A percentile compares a stretch with the other conserved stretches of the same genome.
phyloP scores from a whole-genome alignment of 2,329 filamentous ascomycete species.

The Aspergillus ochraceus region DNA sequence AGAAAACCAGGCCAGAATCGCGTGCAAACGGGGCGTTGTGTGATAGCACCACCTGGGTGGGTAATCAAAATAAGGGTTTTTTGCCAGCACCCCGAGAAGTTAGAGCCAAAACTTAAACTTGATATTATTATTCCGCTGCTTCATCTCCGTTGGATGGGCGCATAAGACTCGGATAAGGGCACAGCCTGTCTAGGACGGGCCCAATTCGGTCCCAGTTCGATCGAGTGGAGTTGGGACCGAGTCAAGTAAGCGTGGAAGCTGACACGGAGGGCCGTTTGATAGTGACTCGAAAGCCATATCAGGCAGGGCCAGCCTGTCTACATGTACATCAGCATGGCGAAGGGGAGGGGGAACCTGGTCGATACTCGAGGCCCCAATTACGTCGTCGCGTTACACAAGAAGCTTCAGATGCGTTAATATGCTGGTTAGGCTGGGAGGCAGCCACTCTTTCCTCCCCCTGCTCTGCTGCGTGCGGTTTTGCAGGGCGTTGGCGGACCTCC shows the following conservation, averaged over 20 bases:
- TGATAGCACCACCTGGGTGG: slow-evolving; percentile 16
- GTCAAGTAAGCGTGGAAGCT: slow-evolving; percentile 18
- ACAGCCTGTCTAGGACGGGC: slow-evolving; percentile 14
- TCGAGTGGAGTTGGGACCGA: slow-evolving; percentile 15
- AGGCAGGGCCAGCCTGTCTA: neutral
- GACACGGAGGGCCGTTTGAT: slow-evolving; percentile 17
- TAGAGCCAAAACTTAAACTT: slow-evolving; percentile 18
- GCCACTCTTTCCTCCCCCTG: neutral
- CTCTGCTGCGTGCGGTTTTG: neutral
- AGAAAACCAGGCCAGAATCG: slow-evolving; percentile 9
- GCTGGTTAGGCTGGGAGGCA: neutral
- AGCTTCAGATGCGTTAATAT: neutral
- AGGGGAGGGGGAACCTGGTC: neutral
- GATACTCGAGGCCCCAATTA: neutral
- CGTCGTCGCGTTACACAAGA: neutral
- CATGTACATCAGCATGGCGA: neutral
- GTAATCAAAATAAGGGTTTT: slow-evolving; percentile 23
- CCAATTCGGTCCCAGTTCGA: slow-evolving; percentile 6
- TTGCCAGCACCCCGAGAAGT: slow-evolving; percentile 17
- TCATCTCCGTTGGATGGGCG: slow-evolving; percentile 16
- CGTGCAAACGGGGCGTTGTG: slow-evolving; percentile 11
- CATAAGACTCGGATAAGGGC: slow-evolving; percentile 7
- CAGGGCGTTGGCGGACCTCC: neutral
- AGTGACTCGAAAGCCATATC: neutral
- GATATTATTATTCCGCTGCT: slow-evolving; percentile 21